Conservation (phyloP, 108 stramenopile genomes). For the Aurantiochytrium sp. region DNA sequence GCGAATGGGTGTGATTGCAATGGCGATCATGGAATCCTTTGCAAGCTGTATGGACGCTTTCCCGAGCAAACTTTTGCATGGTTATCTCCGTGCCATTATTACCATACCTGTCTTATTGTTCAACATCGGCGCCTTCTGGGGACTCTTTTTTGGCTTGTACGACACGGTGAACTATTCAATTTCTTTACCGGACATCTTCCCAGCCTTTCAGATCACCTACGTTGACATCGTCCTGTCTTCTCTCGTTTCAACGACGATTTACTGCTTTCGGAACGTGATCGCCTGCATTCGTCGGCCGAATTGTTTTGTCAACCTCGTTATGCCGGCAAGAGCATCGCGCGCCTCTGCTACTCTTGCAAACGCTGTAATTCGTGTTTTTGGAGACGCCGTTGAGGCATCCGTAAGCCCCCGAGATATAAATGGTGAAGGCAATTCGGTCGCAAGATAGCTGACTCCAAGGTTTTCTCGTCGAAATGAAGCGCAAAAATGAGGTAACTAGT, state of each 20-base stretch:
- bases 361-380: neutral
- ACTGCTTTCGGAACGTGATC: neutral
- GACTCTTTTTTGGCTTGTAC: neutral
- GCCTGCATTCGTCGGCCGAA: neutral
- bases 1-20: neutral
- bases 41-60: neutral
- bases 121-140: neutral
- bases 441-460: too few species aligned
- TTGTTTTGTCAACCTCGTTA: neutral
- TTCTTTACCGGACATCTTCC: neutral
- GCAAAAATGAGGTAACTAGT: too few species aligned
- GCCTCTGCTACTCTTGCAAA: neutral
- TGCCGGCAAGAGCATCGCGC: neutral
- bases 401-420: too few species aligned
- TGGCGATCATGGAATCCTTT: neutral
- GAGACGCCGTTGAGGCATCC: too few species aligned
- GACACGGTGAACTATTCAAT: neutral
- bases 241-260: neutral
- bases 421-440: too few species aligned
- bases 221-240: neutral
- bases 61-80: neutral
- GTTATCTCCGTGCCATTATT: neutral
- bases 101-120: neutral
- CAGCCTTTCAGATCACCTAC: neutral
- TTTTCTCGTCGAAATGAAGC: too few species aligned